These are phyloP conservation scores for Alternaria incomplexa DNA, from an alignment of 2,329 filamentous ascomycete genomes.

Conservation along the genomic window DNA sequence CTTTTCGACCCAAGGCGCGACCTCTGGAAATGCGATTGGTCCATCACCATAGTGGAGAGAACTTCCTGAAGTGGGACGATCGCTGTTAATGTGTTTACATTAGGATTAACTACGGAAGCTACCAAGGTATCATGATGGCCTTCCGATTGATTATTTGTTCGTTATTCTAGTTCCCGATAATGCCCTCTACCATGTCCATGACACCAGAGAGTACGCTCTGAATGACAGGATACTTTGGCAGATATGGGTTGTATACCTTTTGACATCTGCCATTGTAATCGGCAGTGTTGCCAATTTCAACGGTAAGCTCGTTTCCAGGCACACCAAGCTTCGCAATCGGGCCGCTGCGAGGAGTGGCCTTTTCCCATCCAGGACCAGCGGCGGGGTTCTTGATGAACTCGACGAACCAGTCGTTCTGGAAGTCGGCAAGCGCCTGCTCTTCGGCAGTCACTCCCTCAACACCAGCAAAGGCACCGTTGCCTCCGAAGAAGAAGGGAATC, in stretches of 20 bases:
- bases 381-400: conserved; percentile 54
- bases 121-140: neutral
- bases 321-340: conserved; percentile 44
- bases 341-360: conserved; percentile 38
- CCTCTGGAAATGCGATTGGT: neutral
- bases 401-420: conserved; percentile 53
- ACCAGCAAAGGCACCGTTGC: conserved; percentile 52
- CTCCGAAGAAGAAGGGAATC: conserved; percentile 56
- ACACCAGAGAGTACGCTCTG: conserved; percentile 15
- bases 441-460: conserved; percentile 45
- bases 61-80: neutral
- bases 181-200: neutral
- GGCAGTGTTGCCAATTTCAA: conserved; percentile 33
- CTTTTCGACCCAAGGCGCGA: neutral
- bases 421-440: conserved; percentile 52
- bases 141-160: neutral
- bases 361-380: conserved; percentile 52
- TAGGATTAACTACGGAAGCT: neutral
- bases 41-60: neutral
- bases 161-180: conserved; percentile 1
- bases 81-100: neutral
- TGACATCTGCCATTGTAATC: conserved; percentile 47
- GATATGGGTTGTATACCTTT: conserved; percentile 29
- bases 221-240: conserved; percentile 29
- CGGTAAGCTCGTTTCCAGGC: conserved; percentile 42